These are phyloP conservation scores for Isatis lusitanica DNA, from an alignment of 441 rosid species.

Conservation along the genomic window DNA sequence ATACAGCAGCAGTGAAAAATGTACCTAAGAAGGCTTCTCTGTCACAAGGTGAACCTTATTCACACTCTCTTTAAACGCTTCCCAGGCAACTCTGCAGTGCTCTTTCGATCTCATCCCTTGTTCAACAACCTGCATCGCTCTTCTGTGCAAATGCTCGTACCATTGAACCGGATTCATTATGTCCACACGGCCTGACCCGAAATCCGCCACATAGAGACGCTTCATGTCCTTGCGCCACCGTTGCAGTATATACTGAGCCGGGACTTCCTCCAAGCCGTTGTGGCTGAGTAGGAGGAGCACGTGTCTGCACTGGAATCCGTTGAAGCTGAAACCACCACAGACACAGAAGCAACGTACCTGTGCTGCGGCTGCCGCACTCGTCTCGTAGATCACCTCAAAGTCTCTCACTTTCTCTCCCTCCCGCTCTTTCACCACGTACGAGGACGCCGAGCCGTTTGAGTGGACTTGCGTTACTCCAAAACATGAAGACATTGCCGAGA, in stretches of 20 bases:
- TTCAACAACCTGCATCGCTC: conserved; percentile 77
- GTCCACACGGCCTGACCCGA: conserved; percentile 57
- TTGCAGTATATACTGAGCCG: conserved; percentile 60
- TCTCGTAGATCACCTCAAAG: conserved; percentile 67
- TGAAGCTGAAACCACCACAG: conserved; percentile 69
- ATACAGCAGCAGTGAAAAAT: neutral
- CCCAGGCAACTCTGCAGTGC: conserved; percentile 76
- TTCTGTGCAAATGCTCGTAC: conserved; percentile 81
- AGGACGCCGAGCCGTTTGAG: conserved; percentile 44
- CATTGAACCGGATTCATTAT: conserved; percentile 66
- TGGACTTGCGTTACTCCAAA: conserved; percentile 51
- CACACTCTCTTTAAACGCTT: conserved; percentile 74
- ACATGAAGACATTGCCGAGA: conserved; percentile 68
- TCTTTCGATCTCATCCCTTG: conserved; percentile 79
- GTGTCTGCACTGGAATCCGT: conserved; percentile 76
- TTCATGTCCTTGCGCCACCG: conserved; percentile 86
- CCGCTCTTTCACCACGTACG: conserved; percentile 60
- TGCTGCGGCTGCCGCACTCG: conserved; percentile 44
- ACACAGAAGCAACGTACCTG: conserved; percentile 75
- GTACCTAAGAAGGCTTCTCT: conserved; percentile 46
- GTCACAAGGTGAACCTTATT: conserved; percentile 69
- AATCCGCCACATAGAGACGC: conserved; percentile 55
- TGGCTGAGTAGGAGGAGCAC: conserved; percentile 52
- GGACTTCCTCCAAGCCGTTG: conserved; percentile 68
- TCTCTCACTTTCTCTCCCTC: conserved; percentile 47